Conservation (phyloP, 495 filamentous ascomycete genomes). For the Lasiosphaeria hispida region DNA sequence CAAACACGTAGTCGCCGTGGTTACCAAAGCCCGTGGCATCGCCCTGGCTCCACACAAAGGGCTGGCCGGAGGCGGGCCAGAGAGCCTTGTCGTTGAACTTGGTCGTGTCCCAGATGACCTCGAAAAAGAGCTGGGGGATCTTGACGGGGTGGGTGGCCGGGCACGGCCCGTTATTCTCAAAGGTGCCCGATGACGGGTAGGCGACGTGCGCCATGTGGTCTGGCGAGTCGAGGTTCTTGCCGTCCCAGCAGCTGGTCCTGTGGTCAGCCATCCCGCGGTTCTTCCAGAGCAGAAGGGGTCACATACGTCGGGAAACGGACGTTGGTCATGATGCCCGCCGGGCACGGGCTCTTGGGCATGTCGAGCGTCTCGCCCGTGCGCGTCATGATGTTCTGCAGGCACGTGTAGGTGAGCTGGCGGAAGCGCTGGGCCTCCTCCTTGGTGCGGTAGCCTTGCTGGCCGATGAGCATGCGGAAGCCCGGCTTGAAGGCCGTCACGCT, state of each 20-base stretch:
- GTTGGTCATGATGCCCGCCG: conserved; percentile 37
- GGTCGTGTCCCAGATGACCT: conserved; percentile 43
- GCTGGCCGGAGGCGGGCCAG: conserved; percentile 45
- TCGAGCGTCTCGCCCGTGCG: conserved; percentile 29
- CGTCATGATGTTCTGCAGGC: conserved; percentile 28
- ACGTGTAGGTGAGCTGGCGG: conserved; percentile 42
- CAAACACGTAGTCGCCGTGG: conserved; percentile 42
- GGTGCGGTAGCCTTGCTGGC: conserved; percentile 24
- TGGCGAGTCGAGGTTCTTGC: conserved; percentile 29
- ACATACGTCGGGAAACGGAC: conserved; percentile 27
- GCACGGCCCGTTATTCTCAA: conserved; percentile 32
- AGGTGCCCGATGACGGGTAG: conserved; percentile 36
- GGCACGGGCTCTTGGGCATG: conserved; percentile 35
- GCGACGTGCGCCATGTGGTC: conserved; percentile 38
- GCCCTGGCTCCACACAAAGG: conserved; percentile 48
- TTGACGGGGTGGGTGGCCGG: conserved; percentile 31
- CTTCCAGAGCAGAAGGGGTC: too few species aligned
- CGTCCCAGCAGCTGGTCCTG: conserved; percentile 19
- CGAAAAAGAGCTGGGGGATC: conserved; percentile 38
- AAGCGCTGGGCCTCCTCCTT: conserved; percentile 36
- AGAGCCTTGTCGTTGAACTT: conserved; percentile 36
- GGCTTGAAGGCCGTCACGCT: conserved; percentile 49
- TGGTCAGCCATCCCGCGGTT: too few species aligned
- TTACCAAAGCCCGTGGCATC: conserved; percentile 35
- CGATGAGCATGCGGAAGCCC: conserved; percentile 46